Conservation (phyloP, 768 basidiomycete genomes). For the Clathrus columnatus region DNA sequence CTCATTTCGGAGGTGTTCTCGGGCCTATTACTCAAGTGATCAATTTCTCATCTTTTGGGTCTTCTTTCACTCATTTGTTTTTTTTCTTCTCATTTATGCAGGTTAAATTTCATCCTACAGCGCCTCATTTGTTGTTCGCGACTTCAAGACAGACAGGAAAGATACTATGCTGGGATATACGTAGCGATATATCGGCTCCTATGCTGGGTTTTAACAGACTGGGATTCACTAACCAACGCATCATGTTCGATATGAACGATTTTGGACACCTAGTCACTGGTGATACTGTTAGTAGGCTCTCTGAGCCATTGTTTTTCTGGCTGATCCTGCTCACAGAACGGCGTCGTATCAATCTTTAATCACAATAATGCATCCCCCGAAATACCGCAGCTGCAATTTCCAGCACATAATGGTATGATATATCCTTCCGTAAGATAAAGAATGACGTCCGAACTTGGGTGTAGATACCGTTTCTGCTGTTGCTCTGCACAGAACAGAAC, state of each 20-base stretch:
- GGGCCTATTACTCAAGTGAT: slow-evolving; percentile 27
- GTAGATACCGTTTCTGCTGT: slow-evolving; percentile 69
- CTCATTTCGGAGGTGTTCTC: slow-evolving; percentile 53
- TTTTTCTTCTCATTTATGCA: slow-evolving; percentile 21
- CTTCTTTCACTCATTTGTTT: slow-evolving; percentile 42
- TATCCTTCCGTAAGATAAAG: background rate
- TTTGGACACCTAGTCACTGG: slow-evolving; percentile 58
- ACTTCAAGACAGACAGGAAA: slow-evolving; percentile 58
- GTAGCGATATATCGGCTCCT: slow-evolving; percentile 37
- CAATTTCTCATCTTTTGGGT: slow-evolving; percentile 6
- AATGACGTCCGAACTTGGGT: background rate
- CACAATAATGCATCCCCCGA: slow-evolving; percentile 21
- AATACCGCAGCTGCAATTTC: slow-evolving; percentile 30
- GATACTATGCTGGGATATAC: slow-evolving; percentile 75
- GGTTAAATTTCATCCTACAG: slow-evolving; percentile 70
- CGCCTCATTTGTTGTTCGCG: slow-evolving; percentile 68
- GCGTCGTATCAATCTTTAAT: slow-evolving; percentile 52
- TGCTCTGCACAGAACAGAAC: slow-evolving; percentile 57
- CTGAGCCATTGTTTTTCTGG: background rate
- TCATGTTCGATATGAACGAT: slow-evolving; percentile 68
- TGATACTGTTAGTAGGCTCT: slow-evolving; percentile 47
- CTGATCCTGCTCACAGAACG: slow-evolving; percentile 33
- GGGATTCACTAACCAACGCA: slow-evolving; percentile 9
- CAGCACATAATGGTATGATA: slow-evolving; percentile 49
- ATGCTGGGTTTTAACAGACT: background rate